Conservation (phyloP, 441 rosid genomes). For the Pelargonium citronellum region DNA sequence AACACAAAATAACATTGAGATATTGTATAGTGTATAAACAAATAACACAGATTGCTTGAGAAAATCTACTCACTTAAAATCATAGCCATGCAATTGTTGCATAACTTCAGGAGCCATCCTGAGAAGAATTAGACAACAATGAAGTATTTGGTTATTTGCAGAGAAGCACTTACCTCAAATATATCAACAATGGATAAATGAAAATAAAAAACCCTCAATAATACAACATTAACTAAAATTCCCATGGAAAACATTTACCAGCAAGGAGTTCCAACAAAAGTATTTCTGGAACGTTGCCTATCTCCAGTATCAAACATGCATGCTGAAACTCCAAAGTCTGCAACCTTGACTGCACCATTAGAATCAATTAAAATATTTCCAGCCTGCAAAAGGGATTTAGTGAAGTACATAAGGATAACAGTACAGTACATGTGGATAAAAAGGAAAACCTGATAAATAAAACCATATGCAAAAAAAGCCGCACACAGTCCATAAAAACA, state of each 20-base stretch:
- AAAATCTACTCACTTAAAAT: conserved; percentile 69
- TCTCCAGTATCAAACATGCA: conserved; percentile 98
- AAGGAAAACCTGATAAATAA: not conserved
- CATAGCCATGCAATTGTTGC: conserved; percentile 98
- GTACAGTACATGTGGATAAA: conserved; percentile 10
- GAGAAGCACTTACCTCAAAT: not conserved
- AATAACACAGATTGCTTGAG: conserved; percentile 14
- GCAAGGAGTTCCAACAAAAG: conserved; percentile 99
- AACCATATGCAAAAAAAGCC: not conserved
- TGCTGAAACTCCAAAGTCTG: conserved; percentile 96
- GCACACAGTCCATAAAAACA: not conserved
- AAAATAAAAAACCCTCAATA: not conserved
- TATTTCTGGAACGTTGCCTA: conserved; percentile 90
- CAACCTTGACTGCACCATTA: conserved; percentile 78
- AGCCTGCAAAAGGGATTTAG: conserved; percentile 51
- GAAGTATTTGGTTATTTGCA: conserved; percentile 14
- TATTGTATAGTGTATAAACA: conserved; percentile 2
- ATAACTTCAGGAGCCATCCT: conserved; percentile 99
- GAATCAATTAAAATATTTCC: conserved; percentile 79
- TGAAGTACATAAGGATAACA: conserved; percentile 19
- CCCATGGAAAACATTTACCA: conserved; percentile 46
- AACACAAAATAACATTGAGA: conserved; percentile 19
- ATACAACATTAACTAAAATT: conserved; percentile 6
- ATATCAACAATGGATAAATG: not conserved
- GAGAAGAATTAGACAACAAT: conserved; percentile 22